Evolutionary conservation across 345 rosid genomes (phyloP).

Genomic region (Eucalyptus cloeziana): DNA sequence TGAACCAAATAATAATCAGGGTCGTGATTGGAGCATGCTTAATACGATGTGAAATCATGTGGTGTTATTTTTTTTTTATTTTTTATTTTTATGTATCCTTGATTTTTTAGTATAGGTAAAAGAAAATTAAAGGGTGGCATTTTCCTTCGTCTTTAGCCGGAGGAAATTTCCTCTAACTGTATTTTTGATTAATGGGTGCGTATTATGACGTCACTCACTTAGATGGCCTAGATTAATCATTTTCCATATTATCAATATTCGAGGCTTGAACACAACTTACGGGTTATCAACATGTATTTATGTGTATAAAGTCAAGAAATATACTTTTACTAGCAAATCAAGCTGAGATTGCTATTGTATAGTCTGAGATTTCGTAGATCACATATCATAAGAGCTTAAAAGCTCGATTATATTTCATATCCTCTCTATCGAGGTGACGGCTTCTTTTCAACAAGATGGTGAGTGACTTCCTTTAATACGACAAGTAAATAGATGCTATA

Average conservation of each 20-base stretch:
- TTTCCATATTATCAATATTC: background rate
- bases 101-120: background rate
- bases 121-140: background rate
- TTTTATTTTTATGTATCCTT: background rate
- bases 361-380: background rate
- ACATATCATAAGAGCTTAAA: background rate
- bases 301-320: background rate
- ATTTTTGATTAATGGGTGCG: background rate
- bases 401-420: background rate
- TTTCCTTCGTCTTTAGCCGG: background rate
- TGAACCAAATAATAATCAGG: background rate
- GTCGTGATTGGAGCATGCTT: background rate
- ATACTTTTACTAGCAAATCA: background rate
- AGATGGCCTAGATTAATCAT: background rate
- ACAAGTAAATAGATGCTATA: background rate
- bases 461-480: rapidly evolving
- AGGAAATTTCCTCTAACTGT: background rate
- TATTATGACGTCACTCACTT: background rate
- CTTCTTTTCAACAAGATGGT: background rate
- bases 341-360: background rate
- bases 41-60: background rate
- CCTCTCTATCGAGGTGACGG: background rate
- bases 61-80: background rate
- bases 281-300: background rate
- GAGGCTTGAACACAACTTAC: background rate